Evolutionary conservation across 2,329 filamentous ascomycete genomes (phyloP).

Genomic region (Ophiocordyceps camponoti-saundersi): DNA sequence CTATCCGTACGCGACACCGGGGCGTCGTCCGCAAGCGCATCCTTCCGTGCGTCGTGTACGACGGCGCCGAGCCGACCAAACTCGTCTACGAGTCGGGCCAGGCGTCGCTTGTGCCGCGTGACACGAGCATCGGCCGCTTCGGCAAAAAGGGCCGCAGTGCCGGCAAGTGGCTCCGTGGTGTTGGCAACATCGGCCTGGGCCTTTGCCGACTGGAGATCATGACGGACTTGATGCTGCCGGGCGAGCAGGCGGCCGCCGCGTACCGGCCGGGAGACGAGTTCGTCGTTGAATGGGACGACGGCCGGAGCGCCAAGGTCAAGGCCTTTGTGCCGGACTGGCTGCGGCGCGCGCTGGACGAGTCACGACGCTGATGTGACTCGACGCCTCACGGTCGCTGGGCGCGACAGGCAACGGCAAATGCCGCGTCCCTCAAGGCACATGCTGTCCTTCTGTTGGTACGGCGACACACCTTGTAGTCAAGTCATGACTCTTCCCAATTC

Average conservation of each 20-base stretch:
- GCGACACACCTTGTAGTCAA: background rate
- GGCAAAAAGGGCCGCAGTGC: conserved; percentile 49
- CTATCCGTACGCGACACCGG: conserved; percentile 85
- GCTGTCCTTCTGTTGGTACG: background rate
- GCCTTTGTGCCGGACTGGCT: conserved; percentile 76
- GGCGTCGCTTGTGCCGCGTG: conserved; percentile 18
- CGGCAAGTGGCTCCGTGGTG: conserved; percentile 63
- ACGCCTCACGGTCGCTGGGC: too few species aligned
- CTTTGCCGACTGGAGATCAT: conserved; percentile 81
- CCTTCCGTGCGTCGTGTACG: conserved; percentile 62
- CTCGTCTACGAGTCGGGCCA: conserved; percentile 29
- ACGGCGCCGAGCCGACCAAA: conserved; percentile 18
- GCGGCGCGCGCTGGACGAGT: conserved; percentile 20
- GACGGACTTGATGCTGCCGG: conserved; percentile 62
- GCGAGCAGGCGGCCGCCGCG: conserved; percentile 45
- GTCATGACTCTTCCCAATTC: background rate
- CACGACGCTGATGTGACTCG: conserved; percentile 5
- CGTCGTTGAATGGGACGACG: conserved; percentile 33
- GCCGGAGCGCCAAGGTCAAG: conserved; percentile 38
- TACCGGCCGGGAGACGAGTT: conserved; percentile 47
- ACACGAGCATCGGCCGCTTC: conserved; percentile 31
- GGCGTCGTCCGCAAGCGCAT: conserved; percentile 87
- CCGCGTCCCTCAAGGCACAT: background rate
- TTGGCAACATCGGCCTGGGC: conserved; percentile 76
- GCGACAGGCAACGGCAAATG: background rate